These are phyloP conservation scores for Polytolypa hystricis DNA, from an alignment of 2,329 filamentous ascomycete species.

Conservation along the genomic window DNA sequence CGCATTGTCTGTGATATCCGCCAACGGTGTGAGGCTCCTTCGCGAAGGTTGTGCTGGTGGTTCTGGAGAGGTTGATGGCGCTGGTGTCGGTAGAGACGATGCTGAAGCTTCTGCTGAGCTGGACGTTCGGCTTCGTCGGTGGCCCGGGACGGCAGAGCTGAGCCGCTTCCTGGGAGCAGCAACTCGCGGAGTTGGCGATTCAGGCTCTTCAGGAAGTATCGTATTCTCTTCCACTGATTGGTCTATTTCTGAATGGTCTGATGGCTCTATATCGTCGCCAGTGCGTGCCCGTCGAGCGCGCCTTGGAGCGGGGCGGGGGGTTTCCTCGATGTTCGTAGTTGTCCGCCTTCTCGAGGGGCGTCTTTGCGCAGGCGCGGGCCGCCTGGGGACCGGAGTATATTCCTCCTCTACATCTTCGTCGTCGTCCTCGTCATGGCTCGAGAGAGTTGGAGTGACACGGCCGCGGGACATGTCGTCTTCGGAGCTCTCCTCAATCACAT, in stretches of 20 bases:
- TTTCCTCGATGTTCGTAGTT: slow-evolving; percentile 37
- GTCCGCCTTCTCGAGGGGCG: slow-evolving; percentile 48
- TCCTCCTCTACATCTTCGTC: slow-evolving; percentile 62
- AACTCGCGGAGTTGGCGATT: slow-evolving; percentile 44
- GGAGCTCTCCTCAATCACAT: slow-evolving; percentile 65
- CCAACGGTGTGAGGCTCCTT: slow-evolving; percentile 48
- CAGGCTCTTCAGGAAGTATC: slow-evolving; percentile 35
- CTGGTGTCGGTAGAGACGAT: slow-evolving; percentile 36
- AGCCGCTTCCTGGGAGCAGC: slow-evolving; percentile 57
- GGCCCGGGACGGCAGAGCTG: slow-evolving; percentile 40
- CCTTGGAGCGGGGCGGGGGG: slow-evolving; percentile 29
- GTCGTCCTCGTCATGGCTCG: slow-evolving; percentile 41
- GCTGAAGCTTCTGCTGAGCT: slow-evolving; percentile 18
- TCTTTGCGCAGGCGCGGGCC: slow-evolving; percentile 39
- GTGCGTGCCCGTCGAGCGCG: slow-evolving; percentile 36
- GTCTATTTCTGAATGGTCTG: background rate
- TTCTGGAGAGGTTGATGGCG: slow-evolving; percentile 47
- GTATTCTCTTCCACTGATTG: slow-evolving; percentile 51
- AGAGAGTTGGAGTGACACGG: slow-evolving; percentile 33
- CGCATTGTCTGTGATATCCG: slow-evolving; percentile 59
- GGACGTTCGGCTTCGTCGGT: slow-evolving; percentile 27
- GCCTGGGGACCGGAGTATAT: slow-evolving; percentile 62
- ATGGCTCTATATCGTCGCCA: slow-evolving; percentile 7
- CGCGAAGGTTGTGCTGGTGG: slow-evolving; percentile 24
- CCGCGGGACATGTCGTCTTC: slow-evolving; percentile 54